Percentiles rank a stretch among this genome's conserved stretches.
Conservation (phyloP, 345 rosid genomes). For the Clausena lansium region DNA sequence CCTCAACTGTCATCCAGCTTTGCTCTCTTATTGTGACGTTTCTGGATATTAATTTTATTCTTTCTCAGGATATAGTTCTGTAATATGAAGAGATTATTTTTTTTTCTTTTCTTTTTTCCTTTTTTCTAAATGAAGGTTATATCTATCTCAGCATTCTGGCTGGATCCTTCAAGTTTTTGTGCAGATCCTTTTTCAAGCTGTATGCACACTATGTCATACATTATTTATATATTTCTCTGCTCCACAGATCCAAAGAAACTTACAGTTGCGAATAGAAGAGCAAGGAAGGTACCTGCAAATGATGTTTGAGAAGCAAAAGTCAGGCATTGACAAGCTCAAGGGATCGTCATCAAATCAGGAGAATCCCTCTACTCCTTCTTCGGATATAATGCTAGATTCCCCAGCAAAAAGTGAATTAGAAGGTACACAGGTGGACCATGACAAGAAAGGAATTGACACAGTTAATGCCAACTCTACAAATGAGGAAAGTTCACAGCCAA, state of each 20-base stretch:
- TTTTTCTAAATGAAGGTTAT: background rate
- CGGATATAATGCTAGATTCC: slow-evolving; percentile 28
- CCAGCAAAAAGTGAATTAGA: slow-evolving; percentile 32
- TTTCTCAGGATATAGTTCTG: no score
- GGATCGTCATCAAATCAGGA: slow-evolving; percentile 49
- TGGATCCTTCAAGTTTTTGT: background rate
- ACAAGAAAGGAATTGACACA: slow-evolving; percentile 6
- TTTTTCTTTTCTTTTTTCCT: background rate
- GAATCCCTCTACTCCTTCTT: slow-evolving; percentile 33
- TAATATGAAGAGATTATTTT: background rate
- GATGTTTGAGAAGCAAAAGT: slow-evolving; percentile 95
- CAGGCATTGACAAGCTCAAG: slow-evolving; percentile 56
- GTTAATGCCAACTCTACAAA: slow-evolving; percentile 12
- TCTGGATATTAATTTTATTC: background rate
- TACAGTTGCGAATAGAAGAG: slow-evolving; percentile 94
- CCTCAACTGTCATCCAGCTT: background rate
- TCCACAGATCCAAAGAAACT: slow-evolving; percentile 79
- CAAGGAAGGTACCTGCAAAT: slow-evolving; percentile 90
- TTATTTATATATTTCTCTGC: background rate
- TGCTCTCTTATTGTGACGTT: background rate
- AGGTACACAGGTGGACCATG: slow-evolving; percentile 29
- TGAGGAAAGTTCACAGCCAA: slow-evolving; percentile 22
- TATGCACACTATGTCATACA: background rate
- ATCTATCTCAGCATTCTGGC: background rate
- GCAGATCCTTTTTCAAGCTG: background rate